Evolutionary conservation across 2,329 filamentous ascomycete species (phyloP).

Genomic region (Exophiala sp.): DNA sequence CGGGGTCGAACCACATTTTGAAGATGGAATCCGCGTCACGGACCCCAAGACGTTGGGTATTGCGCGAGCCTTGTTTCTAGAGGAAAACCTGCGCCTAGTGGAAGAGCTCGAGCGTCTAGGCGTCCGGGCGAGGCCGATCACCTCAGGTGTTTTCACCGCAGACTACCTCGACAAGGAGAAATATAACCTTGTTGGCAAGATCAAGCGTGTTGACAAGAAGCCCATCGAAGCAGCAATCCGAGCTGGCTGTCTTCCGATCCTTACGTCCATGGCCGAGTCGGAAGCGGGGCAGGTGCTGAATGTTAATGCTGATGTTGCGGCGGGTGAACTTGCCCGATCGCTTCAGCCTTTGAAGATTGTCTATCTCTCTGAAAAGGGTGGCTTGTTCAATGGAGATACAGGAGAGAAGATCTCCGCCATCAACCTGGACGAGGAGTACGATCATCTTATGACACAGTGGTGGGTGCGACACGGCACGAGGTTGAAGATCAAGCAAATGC

Average conservation of each 20-base stretch:
- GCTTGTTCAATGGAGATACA: slow-evolving; percentile 87
- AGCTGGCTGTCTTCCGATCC: slow-evolving; percentile 82
- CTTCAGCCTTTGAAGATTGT: slow-evolving; percentile 95
- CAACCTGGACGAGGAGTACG: slow-evolving; percentile 94
- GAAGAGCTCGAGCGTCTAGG: slow-evolving; percentile 85
- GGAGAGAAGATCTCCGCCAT: slow-evolving; percentile 94
- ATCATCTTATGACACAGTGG: slow-evolving; percentile 82
- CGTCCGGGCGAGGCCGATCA: slow-evolving; percentile 81
- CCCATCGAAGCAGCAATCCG: slow-evolving; percentile 88
- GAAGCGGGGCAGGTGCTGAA: slow-evolving; percentile 88
- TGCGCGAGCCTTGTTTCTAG: slow-evolving; percentile 84
- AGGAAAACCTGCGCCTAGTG: slow-evolving; percentile 90
- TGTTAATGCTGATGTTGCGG: slow-evolving; percentile 95
- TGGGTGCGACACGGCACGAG: slow-evolving; percentile 95
- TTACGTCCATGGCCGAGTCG: slow-evolving; percentile 95
- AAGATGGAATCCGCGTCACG: slow-evolving; percentile 92
- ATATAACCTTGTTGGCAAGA: slow-evolving; percentile 92
- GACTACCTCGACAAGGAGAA: slow-evolving; percentile 96
- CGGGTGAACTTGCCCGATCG: slow-evolving; percentile 81
- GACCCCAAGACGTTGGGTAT: slow-evolving; percentile 91
- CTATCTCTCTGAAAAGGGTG: slow-evolving; percentile 97
- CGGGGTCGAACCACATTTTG: slow-evolving; percentile 89
- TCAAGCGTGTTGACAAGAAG: slow-evolving; percentile 82
- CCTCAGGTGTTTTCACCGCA: slow-evolving; percentile 80
- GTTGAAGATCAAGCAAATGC: slow-evolving; percentile 96